Evolutionary conservation across 164 flowering plant species (phyloP).

Genomic region (Echeveria elegans): DNA sequence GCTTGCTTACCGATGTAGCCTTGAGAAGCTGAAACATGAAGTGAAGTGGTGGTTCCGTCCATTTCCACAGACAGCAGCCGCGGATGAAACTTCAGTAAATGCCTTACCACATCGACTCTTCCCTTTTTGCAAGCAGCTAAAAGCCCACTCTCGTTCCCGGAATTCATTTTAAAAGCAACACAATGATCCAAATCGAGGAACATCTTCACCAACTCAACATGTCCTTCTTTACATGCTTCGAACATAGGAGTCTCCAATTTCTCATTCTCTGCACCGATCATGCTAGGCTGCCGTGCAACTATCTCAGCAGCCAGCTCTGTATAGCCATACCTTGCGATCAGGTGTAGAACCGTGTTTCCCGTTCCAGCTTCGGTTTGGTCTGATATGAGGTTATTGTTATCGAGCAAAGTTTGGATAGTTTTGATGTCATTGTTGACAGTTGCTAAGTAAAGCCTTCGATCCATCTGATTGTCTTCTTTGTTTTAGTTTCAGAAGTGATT

Average conservation of each 20-base stretch:
- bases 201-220: constrained; percentile 22
- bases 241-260: constrained; percentile 44
- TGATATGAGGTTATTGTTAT: constrained; percentile 20
- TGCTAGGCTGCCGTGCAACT: constrained; percentile 19
- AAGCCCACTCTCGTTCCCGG: constrained; percentile 24
- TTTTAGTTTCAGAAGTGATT: background rate
- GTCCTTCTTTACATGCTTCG: constrained; percentile 38
- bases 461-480: constrained; percentile 23
- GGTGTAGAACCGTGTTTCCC: constrained; percentile 33
- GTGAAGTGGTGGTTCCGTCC: constrained; percentile 31
- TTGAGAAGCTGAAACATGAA: constrained; percentile 38
- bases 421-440: constrained; percentile 25
- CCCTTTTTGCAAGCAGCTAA: constrained; percentile 37
- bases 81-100: constrained; percentile 19
- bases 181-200: constrained; percentile 25
- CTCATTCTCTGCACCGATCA: constrained; percentile 25
- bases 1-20: constrained; percentile 38
- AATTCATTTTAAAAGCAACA: constrained; percentile 23
- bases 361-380: constrained; percentile 18
- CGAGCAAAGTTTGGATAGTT: constrained; percentile 21
- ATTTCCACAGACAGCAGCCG: constrained; percentile 32
- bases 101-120: constrained; percentile 24
- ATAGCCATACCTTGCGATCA: constrained; percentile 34
- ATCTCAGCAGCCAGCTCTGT: constrained; percentile 23
- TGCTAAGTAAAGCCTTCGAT: constrained; percentile 29